A percentile compares a stretch with the other conserved stretches of the same genome.
Conservation (phyloP, 768 basidiomycete species). For the Daedaleopsis sinensis region DNA sequence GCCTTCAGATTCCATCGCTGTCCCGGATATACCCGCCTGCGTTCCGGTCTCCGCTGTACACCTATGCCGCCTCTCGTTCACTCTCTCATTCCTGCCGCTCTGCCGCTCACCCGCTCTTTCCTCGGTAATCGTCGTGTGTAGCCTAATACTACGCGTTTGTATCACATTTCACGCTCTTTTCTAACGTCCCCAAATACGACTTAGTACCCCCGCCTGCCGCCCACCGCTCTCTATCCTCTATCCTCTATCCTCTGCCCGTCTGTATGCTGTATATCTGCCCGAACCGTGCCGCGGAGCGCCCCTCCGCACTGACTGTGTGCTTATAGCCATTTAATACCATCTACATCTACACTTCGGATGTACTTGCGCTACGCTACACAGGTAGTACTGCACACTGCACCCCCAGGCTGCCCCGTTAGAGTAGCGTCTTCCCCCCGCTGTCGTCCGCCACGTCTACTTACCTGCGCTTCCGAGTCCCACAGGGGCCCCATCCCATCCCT, state of each 20-base stretch:
- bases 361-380: not conserved
- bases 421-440: no score
- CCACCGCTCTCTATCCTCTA: slow-evolving; percentile 1
- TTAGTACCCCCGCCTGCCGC: not conserved
- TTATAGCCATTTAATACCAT: not conserved
- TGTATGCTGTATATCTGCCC: slow-evolving; percentile 16
- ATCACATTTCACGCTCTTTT: slow-evolving; percentile 11
- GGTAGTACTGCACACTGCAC: not conserved
- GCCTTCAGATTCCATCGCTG: not conserved
- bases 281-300: not conserved
- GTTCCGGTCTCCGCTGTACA: not conserved
- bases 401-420: no score
- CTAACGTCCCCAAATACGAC: not conserved
- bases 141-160: slow-evolving; percentile 14
- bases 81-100: not conserved
- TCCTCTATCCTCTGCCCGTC: slow-evolving; percentile 2
- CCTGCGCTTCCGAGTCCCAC: no score
- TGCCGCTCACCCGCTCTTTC: slow-evolving; percentile 1
- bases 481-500: slow-evolving; percentile 22
- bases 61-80: not conserved
- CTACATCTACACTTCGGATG: not conserved
- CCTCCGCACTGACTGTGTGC: not conserved
- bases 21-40: not conserved
- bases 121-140: slow-evolving; percentile 9
- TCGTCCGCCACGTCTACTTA: no score